These are phyloP conservation scores for Globisporangium rhizosaccharum DNA, from an alignment of 352 stramenopile species.

Conservation along the genomic window DNA sequence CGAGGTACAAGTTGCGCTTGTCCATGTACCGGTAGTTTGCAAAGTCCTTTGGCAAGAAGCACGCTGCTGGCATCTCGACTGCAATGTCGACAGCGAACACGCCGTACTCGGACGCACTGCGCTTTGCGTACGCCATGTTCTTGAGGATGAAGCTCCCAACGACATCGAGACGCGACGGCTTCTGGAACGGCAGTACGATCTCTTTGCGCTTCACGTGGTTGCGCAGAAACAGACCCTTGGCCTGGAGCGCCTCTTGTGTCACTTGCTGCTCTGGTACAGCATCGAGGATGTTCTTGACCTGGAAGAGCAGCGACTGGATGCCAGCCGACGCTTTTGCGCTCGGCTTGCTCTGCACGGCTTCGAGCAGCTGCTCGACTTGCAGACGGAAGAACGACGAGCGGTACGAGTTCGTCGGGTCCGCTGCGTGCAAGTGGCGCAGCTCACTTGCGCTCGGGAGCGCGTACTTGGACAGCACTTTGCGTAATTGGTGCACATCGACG, in stretches of 20 bases:
- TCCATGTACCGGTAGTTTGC: slow-evolving; percentile 88
- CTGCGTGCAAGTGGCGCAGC: slow-evolving; percentile 68
- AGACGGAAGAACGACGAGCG: slow-evolving; percentile 81
- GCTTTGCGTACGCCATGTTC: slow-evolving; percentile 62
- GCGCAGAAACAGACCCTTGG: slow-evolving; percentile 45
- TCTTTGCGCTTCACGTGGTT: slow-evolving; percentile 82
- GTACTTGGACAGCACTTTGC: slow-evolving; percentile 82
- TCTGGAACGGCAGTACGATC: slow-evolving; percentile 80
- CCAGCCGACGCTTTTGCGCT: slow-evolving; percentile 37
- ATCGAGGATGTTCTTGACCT: slow-evolving; percentile 73
- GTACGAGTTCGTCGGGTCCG: slow-evolving; percentile 70
- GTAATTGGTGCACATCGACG: slow-evolving; percentile 47
- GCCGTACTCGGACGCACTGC: slow-evolving; percentile 47
- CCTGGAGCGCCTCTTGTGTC: slow-evolving; percentile 61
- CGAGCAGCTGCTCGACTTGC: slow-evolving; percentile 83
- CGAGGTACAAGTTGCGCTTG: slow-evolving; percentile 86
- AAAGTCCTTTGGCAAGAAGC: slow-evolving; percentile 87
- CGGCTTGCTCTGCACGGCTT: slow-evolving; percentile 51
- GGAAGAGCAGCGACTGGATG: slow-evolving; percentile 73
- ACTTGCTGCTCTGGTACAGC: slow-evolving; percentile 62
- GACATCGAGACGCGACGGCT: slow-evolving; percentile 70
- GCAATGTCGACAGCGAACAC: slow-evolving; percentile 72
- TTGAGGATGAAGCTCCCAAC: slow-evolving; percentile 87
- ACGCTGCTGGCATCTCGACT: slow-evolving; percentile 72
- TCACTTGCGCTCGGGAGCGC: slow-evolving; percentile 86